Base-by-base conservation (phyloP, 345 rosid species). In the Erucastrum elatum region DNA sequence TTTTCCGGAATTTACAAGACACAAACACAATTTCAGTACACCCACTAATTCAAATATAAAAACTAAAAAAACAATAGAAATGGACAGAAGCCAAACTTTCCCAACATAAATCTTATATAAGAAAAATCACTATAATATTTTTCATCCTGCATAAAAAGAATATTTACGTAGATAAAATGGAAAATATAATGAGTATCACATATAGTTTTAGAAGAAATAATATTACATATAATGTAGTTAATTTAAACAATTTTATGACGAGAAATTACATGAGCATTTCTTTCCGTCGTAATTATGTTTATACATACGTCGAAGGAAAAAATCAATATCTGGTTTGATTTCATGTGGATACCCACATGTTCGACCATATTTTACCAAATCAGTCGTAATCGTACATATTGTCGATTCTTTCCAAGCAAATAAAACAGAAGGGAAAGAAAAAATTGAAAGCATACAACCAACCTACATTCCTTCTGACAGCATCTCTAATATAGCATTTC, bases 341-440 rank as follows among this genome's bases (percentile, higher is more conserved):
- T 72, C 70, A 79, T 78, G 70, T 79, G 74, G 74, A 73, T 27
- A 15, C 49, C 64, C 74, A 79, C 82, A 79, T 79, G 78, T 73
- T 67, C 78, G 74, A 67, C 26, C 70, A 79, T 4, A 67, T 5
- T 44, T 73, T 33, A 49, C 49, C 8, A 60, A 67, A 69, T 68
- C 12, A 34, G 72, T 17, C 30, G n/a, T n/a, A 29, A 26, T 53
- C 29, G 2, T 64, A 41, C 39, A 59, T 12, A 79, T 51, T 68
- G 49, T 74, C 64, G 60, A 74, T 74, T 74, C 30, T 62, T 58
- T 79, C 78, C 66, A 74, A 74, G 62, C 49, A 66, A 51, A 29
- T 27, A 67, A 72, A 68, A 68, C 75, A 68, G 51, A 68, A 67
- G 64, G 49, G 74, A 74, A 74, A 64, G n/a, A 11, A 74, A 51